Conservation (phyloP, 176 grass and related monocot genomes). For the Thalia dealbata region DNA sequence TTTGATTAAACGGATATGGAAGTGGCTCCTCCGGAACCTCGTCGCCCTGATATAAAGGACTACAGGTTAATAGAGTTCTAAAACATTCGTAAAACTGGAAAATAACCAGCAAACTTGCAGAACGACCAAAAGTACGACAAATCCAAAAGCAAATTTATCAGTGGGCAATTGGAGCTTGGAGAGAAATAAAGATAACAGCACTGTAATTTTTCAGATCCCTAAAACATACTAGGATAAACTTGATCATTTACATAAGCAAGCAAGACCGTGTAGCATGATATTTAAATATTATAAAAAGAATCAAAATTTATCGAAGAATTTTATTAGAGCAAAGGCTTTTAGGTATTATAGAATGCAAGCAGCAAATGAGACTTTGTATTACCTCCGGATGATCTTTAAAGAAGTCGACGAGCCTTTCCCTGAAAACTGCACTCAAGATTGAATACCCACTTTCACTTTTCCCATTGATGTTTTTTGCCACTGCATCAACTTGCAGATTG, state of each 20-base stretch:
- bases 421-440: slow-evolving; percentile 52
- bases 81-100: not conserved
- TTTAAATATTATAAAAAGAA: not conserved
- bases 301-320: not conserved
- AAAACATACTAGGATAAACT: not conserved
- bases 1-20: slow-evolving; percentile 57
- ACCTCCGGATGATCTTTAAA: slow-evolving; percentile 65
- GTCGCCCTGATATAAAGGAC: slow-evolving; percentile 45
- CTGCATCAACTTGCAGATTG: slow-evolving; percentile 34
- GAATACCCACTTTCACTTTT: slow-evolving; percentile 51
- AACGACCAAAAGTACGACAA: not conserved
- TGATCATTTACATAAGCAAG: not conserved
- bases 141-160: not conserved
- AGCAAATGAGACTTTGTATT: not conserved
- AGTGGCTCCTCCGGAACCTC: slow-evolving; percentile 64
- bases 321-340: not conserved
- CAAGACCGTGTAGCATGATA: not conserved
- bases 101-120: not conserved
- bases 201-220: not conserved
- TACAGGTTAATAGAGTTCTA: not conserved
- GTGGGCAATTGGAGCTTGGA: not conserved
- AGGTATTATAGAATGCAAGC: not conserved
- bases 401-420: slow-evolving; percentile 67
- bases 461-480: slow-evolving; percentile 29
- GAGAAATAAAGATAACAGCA: not conserved